Percentiles rank a stretch among this genome's conserved stretches.
Evolutionary conservation across 1,284 basidiomycete species (phyloP).

Genomic region (Bjerkandera adusta): DNA sequence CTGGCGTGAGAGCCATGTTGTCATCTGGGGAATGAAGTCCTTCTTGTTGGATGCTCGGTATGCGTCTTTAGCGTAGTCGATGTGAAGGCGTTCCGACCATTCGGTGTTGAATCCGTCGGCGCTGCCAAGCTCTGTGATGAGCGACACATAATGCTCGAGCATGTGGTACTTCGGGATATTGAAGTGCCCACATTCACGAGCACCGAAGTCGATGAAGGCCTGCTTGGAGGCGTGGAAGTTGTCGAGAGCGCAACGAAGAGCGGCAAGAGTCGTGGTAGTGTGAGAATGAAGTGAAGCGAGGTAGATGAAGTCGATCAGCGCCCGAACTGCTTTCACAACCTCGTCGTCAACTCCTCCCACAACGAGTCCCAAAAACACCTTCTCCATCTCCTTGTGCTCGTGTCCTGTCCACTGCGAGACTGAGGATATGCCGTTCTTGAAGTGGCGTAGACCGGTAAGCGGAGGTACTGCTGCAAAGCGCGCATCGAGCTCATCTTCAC

Average conservation of each 20-base stretch:
- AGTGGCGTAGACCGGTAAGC: slow-evolving; percentile 18
- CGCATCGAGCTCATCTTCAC: slow-evolving; percentile 18
- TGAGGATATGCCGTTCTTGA: slow-evolving; percentile 25
- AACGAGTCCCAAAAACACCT: slow-evolving; percentile 23
- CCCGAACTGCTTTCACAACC: slow-evolving; percentile 17
- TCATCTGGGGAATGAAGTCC: slow-evolving; percentile 33
- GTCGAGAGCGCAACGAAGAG: slow-evolving; percentile 20
- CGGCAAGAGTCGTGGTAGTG: slow-evolving; percentile 24
- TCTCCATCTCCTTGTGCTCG: slow-evolving; percentile 28
- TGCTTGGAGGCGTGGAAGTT: slow-evolving; percentile 32
- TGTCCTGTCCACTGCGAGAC: slow-evolving; percentile 28
- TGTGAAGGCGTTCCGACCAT: slow-evolving; percentile 25
- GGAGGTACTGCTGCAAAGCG: slow-evolving; percentile 17
- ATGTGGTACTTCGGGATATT: slow-evolving; percentile 31
- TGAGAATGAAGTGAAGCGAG: slow-evolving; percentile 21
- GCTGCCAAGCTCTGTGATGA: slow-evolving; percentile 21
- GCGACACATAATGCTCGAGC: slow-evolving; percentile 20
- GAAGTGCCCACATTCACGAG: slow-evolving; percentile 20
- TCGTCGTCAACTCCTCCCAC: slow-evolving; percentile 5
- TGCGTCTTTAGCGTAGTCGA: slow-evolving; percentile 28
- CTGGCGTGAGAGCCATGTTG: slow-evolving; percentile 18
- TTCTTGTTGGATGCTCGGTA: slow-evolving; percentile 25
- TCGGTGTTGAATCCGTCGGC: slow-evolving; percentile 26
- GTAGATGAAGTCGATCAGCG: slow-evolving; percentile 31
- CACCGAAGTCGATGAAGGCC: slow-evolving; percentile 26